Conservation (phyloP, 257 asterid genomes). For the Orobanche coerulescens region DNA sequence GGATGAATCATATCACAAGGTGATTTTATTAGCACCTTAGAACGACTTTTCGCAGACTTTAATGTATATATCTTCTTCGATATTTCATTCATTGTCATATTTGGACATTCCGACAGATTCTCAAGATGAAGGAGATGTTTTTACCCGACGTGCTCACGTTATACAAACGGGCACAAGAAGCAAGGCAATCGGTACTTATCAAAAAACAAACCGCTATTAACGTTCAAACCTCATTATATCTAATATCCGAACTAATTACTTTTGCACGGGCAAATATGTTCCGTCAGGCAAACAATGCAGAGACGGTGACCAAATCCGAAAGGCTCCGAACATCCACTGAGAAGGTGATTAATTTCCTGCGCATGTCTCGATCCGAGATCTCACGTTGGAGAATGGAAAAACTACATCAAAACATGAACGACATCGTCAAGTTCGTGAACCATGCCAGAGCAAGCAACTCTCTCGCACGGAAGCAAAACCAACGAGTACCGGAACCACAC, state of each 20-base stretch:
- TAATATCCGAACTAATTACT: background rate
- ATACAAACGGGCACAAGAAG: slow-evolving; percentile 17
- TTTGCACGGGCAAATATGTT: background rate
- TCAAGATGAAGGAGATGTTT: slow-evolving; percentile 23
- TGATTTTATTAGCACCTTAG: slow-evolving; percentile 8
- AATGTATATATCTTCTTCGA: background rate
- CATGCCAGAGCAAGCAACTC: background rate
- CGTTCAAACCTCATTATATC: no score
- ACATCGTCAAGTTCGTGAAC: background rate
- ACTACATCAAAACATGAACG: slow-evolving; percentile 8
- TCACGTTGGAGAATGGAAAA: slow-evolving; percentile 20
- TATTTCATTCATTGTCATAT: no score
- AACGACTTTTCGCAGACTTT: background rate
- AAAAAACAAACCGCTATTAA: background rate
- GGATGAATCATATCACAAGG: slow-evolving; percentile 24
- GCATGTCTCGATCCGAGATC: slow-evolving; percentile 24
- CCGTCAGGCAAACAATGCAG: slow-evolving; percentile 27
- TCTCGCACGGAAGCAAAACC: slow-evolving; percentile 12
- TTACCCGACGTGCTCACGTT: slow-evolving; percentile 6
- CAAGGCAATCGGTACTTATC: slow-evolving; percentile 23
- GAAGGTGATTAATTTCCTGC: slow-evolving; percentile 13
- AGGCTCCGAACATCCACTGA: background rate
- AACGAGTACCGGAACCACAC: slow-evolving; percentile 21
- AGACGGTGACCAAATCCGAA: slow-evolving; percentile 8
- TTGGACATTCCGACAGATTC: slow-evolving; percentile 22